phyloP scores from a whole-genome alignment of 2,329 filamentous ascomycete species.

The Trichoderma sp. region DNA sequence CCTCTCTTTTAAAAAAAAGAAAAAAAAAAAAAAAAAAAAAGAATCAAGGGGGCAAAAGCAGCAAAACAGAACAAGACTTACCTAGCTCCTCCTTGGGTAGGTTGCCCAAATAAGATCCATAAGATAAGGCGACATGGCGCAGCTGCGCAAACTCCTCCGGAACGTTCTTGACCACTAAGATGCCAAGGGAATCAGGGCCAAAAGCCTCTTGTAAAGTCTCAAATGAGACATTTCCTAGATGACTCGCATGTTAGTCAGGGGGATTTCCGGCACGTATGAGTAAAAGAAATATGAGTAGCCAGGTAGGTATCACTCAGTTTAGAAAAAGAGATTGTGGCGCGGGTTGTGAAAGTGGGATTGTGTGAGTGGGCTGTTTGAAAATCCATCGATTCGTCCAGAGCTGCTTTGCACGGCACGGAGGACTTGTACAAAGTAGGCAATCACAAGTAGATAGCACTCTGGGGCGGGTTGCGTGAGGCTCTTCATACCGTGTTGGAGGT shows the following conservation, averaged over 20 bases:
- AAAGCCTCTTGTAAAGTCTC: conserved; percentile 76
- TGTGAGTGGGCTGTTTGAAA: background rate
- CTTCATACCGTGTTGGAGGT: conserved; percentile 58
- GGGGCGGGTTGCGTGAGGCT: background rate
- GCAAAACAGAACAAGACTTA: conserved; percentile 40
- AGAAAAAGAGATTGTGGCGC: background rate
- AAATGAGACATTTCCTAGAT: conserved; percentile 65
- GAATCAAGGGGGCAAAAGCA: background rate
- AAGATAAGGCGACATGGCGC: conserved; percentile 74
- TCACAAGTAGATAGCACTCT: background rate
- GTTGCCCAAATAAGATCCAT: conserved; percentile 86
- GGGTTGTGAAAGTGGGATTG: background rate
- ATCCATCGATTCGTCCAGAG: background rate
- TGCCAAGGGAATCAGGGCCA: conserved; percentile 85
- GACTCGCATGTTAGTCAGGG: conserved; percentile 2
- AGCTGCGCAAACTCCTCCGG: conserved; percentile 71
- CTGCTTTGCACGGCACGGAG: background rate
- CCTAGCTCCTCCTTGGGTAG: conserved; percentile 71
- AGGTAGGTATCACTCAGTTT: background rate
- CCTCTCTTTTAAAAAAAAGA: no score
- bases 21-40: no score
- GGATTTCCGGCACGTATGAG: background rate
- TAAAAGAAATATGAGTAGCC: background rate
- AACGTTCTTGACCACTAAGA: conserved; percentile 88
- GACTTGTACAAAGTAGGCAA: conserved; percentile 2